A percentile compares a stretch with the other conserved stretches of the same genome.
Evolutionary conservation across 345 rosid species (phyloP).

Genomic region (Camelina sativa): DNA sequence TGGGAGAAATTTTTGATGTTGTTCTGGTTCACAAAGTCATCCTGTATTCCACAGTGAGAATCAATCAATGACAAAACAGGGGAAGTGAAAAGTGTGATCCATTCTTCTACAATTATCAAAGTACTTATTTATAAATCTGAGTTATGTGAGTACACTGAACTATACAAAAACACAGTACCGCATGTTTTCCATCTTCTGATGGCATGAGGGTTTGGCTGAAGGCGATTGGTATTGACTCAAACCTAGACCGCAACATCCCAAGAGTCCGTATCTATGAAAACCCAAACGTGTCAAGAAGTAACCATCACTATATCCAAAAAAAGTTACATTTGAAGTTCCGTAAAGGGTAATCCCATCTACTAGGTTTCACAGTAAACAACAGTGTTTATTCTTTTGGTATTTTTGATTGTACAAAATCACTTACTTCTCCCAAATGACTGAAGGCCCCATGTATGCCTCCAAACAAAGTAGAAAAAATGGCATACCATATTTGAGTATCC

Average conservation of each 20-base stretch:
- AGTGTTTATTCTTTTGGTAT: conserved; percentile 2
- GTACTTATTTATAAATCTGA: conserved; percentile 10
- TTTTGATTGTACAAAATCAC: conserved; percentile 32
- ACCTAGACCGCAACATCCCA: conserved; percentile 95
- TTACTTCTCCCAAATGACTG: conserved; percentile 97
- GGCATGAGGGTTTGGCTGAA: conserved; percentile 78
- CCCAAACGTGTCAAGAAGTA: conserved; percentile 32
- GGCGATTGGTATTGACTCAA: conserved; percentile 72
- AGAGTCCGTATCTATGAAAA: conserved; percentile 80
- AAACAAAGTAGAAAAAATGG: conserved; percentile 87
- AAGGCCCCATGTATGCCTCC: conserved; percentile 96
- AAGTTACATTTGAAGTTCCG: conserved; percentile 15
- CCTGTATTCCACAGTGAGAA: conserved; percentile 52
- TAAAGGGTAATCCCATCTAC: conserved; percentile 6
- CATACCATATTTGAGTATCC: conserved; percentile 98
- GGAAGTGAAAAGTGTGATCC: conserved; percentile 6
- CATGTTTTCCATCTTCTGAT: conserved; percentile 38
- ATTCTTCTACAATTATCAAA: conserved; percentile 19
- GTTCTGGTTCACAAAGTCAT: conserved; percentile 50
- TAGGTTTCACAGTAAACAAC: not conserved
- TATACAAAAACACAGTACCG: conserved; percentile 44
- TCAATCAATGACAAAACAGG: conserved; percentile 25
- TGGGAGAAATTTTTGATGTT: conserved; percentile 69
- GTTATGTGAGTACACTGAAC: not conserved
- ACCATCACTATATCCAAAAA: conserved; percentile 27